Evolutionary conservation across 2,329 filamentous ascomycete genomes (phyloP).

Genomic region (Phaeoacremonium minimum): DNA sequence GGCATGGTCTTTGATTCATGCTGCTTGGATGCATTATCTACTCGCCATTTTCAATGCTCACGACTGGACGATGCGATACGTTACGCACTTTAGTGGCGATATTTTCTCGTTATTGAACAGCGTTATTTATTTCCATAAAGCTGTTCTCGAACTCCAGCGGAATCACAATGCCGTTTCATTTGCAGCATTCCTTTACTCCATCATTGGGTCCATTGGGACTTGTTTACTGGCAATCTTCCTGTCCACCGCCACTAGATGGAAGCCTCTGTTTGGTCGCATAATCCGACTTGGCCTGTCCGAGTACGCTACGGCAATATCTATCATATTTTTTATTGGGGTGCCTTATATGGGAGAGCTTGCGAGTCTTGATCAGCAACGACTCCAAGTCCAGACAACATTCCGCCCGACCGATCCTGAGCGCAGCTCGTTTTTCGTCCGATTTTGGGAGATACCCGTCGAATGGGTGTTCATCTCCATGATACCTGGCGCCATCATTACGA

Average conservation of each 20-base stretch:
- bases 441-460: constrained; percentile 54
- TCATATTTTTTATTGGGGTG: constrained; percentile 61
- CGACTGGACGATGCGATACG: constrained; percentile 68
- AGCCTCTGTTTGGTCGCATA: constrained; percentile 56
- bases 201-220: constrained; percentile 60
- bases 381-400: constrained; percentile 52
- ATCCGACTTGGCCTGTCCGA: constrained; percentile 57
- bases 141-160: constrained; percentile 58
- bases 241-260: constrained; percentile 58
- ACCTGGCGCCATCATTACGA: constrained; percentile 59
- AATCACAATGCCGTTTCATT: constrained; percentile 52
- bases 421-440: constrained; percentile 53
- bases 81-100: constrained; percentile 62
- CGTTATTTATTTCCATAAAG: constrained; percentile 66
- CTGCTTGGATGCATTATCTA: constrained; percentile 61
- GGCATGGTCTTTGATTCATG: constrained; percentile 63
- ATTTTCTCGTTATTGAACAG: constrained; percentile 65
- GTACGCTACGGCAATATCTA: constrained; percentile 63
- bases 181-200: constrained; percentile 60
- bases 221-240: constrained; percentile 59
- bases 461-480: constrained; percentile 61
- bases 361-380: constrained; percentile 51
- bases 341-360: constrained; percentile 58
- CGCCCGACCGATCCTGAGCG: constrained; percentile 52
- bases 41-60: constrained; percentile 64